phyloP scores from a whole-genome alignment of 805 yeast species.

The Grigorovia jiainica region DNA sequence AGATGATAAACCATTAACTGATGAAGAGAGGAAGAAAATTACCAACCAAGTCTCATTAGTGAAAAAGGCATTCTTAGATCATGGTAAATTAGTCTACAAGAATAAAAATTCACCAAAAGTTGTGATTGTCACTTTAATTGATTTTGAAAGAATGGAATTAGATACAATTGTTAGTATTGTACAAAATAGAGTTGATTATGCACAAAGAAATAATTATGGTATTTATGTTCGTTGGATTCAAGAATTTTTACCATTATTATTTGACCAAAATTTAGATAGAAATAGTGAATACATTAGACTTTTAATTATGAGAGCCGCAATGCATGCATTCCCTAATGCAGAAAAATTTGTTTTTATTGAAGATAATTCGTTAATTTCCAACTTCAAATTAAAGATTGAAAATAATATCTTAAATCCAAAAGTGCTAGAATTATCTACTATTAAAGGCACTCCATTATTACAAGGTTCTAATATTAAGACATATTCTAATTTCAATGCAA shows the following conservation, averaged over 20 bases:
- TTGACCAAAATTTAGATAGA: slow-evolving; percentile 32
- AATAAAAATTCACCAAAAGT: slow-evolving; percentile 42
- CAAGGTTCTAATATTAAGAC: slow-evolving; percentile 36
- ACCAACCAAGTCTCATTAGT: slow-evolving; percentile 34
- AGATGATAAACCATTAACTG: slow-evolving; percentile 35
- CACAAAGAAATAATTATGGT: slow-evolving; percentile 72
- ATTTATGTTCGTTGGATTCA: slow-evolving; percentile 76
- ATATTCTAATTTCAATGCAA: slow-evolving; percentile 47
- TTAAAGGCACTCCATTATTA: slow-evolving; percentile 62
- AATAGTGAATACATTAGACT: slow-evolving; percentile 21
- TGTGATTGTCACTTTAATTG: slow-evolving; percentile 70
- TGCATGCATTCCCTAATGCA: slow-evolving; percentile 87
- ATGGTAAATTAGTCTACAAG: slow-evolving; percentile 45
- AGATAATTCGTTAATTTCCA: slow-evolving; percentile 68
- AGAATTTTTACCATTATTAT: slow-evolving; percentile 62
- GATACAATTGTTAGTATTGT: slow-evolving; percentile 58
- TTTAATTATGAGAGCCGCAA: slow-evolving; percentile 62
- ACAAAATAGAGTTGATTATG: slow-evolving; percentile 84
- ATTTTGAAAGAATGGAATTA: slow-evolving; percentile 55
- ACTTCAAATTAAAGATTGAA: slow-evolving; percentile 50
- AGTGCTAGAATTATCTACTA: slow-evolving; percentile 52
- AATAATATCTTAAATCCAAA: slow-evolving; percentile 51
- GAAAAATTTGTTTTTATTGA: slow-evolving; percentile 86
- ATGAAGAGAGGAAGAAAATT: slow-evolving; percentile 25
- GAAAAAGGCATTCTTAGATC: slow-evolving; percentile 51